phyloP scores from a whole-genome alignment of 2,329 filamentous ascomycete genomes.

The Verticillium isaacii region DNA sequence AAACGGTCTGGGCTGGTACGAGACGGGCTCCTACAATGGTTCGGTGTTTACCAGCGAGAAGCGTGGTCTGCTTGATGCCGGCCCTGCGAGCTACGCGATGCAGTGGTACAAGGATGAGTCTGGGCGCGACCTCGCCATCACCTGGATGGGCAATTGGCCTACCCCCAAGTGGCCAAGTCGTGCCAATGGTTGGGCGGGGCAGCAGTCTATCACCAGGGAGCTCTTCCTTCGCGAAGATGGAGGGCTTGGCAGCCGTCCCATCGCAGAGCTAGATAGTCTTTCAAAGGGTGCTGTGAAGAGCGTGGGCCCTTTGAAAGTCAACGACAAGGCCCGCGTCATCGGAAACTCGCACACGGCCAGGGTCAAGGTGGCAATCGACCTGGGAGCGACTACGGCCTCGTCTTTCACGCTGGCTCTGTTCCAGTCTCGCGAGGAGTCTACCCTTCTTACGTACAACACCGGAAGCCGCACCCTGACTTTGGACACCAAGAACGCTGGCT shows the following conservation, averaged over 20 bases:
- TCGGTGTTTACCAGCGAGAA: constrained; percentile 17
- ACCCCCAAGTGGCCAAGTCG: constrained; percentile 20
- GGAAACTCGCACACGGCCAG: constrained; percentile 17
- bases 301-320: constrained; percentile 11
- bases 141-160: constrained; percentile 21
- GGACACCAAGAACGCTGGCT: constrained; percentile 23
- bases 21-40: constrained; percentile 18
- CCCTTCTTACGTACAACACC: constrained; percentile 16
- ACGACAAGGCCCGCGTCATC: constrained; percentile 10
- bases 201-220: constrained; percentile 22
- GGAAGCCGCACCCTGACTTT: constrained; percentile 17
- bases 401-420: constrained; percentile 19
- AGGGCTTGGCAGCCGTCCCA: constrained; percentile 19
- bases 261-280: constrained; percentile 17
- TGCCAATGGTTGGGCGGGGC: constrained; percentile 21
- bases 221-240: constrained; percentile 21
- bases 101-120: constrained; percentile 24
- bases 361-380: constrained; percentile 18
- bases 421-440: constrained; percentile 17
- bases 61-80: constrained; percentile 17
- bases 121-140: constrained; percentile 19
- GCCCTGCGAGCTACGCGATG: constrained; percentile 21
- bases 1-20: constrained; percentile 15
- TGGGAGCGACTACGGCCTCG: constrained; percentile 17
- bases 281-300: constrained; percentile 11